A percentile compares a stretch with the other conserved stretches of the same genome.
These are phyloP conservation scores for Kluyveromyces sp. DNA, from an alignment of 1,139 yeast genomes.

Conservation along the genomic window DNA sequence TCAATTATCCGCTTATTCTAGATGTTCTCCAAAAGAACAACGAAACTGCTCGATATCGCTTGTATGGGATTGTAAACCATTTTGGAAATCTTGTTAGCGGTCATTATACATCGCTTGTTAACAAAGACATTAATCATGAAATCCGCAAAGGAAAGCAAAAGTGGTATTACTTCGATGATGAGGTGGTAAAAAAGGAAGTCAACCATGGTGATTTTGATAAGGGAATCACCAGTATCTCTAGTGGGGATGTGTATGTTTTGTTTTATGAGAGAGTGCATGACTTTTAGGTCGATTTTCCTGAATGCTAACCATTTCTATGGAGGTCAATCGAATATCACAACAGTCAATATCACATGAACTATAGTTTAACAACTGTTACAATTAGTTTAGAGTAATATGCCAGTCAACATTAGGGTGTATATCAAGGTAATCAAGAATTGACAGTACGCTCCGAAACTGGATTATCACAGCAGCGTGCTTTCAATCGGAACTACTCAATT, in stretches of 20 bases:
- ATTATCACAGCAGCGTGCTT: background rate
- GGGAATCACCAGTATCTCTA: slow-evolving; percentile 38
- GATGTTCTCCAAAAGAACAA: slow-evolving; percentile 40
- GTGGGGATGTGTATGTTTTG: slow-evolving; percentile 65
- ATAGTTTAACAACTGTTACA: too few relatives aligned
- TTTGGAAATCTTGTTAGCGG: slow-evolving; percentile 67
- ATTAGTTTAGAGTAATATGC: too few relatives aligned
- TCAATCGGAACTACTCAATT: background rate
- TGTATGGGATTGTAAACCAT: slow-evolving; percentile 62
- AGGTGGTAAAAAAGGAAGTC: slow-evolving; percentile 42
- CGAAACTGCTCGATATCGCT: slow-evolving; percentile 41
- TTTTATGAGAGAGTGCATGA: slow-evolving; percentile 47
- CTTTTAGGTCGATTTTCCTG: background rate
- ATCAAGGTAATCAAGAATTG: too few relatives aligned
- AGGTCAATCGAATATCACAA: too few relatives aligned
- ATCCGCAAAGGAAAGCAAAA: slow-evolving; percentile 31
- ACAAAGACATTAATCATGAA: slow-evolving; percentile 39
- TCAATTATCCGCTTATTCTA: slow-evolving; percentile 50
- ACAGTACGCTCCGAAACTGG: too few relatives aligned
- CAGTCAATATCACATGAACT: too few relatives aligned
- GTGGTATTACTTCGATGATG: slow-evolving; percentile 77
- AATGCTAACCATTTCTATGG: too few relatives aligned
- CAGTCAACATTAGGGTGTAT: too few relatives aligned
- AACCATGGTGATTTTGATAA: slow-evolving; percentile 42
- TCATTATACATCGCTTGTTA: slow-evolving; percentile 63